Evolutionary conservation across 1,284 basidiomycete species (phyloP).

Genomic region (Fomitopsis pinicola): DNA sequence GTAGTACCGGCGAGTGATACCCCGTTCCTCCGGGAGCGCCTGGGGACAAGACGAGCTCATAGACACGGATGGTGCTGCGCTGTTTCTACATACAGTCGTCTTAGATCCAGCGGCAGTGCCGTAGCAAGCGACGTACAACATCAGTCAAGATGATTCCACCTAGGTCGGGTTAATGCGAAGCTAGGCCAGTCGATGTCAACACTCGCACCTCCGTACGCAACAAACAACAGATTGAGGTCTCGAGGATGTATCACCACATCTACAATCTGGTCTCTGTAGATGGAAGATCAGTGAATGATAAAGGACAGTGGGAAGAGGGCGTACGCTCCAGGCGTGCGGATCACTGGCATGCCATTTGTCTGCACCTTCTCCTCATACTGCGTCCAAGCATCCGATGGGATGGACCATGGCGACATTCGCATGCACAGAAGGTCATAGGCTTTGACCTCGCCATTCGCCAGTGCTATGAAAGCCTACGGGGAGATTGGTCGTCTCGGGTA

Average conservation of each 20-base stretch:
- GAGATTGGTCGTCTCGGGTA: background rate
- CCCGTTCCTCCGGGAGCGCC: constrained; percentile 80
- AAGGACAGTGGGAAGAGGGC: constrained; percentile 3
- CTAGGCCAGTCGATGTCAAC: background rate
- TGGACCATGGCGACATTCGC: constrained; percentile 57
- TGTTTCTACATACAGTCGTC: constrained; percentile 39
- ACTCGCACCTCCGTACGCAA: constrained; percentile 73
- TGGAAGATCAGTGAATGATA: background rate
- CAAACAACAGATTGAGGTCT: constrained; percentile 75
- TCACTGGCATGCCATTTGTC: constrained; percentile 49
- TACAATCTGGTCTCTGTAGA: constrained; percentile 39
- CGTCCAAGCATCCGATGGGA: constrained; percentile 70
- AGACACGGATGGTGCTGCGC: constrained; percentile 57
- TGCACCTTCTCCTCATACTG: constrained; percentile 67
- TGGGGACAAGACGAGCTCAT: constrained; percentile 65
- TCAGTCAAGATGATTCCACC: constrained; percentile 75
- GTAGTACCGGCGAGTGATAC: constrained; percentile 45
- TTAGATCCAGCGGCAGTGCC: background rate
- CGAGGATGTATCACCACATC: constrained; percentile 75
- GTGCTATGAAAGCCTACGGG: constrained; percentile 53
- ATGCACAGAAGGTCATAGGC: constrained; percentile 71
- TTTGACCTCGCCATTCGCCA: constrained; percentile 55
- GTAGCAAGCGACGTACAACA: constrained; percentile 43
- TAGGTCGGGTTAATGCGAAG: constrained; percentile 18
- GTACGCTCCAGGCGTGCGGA: constrained; percentile 39